Conservation (phyloP, 2,329 filamentous ascomycete genomes). For the Fusarium piperis region DNA sequence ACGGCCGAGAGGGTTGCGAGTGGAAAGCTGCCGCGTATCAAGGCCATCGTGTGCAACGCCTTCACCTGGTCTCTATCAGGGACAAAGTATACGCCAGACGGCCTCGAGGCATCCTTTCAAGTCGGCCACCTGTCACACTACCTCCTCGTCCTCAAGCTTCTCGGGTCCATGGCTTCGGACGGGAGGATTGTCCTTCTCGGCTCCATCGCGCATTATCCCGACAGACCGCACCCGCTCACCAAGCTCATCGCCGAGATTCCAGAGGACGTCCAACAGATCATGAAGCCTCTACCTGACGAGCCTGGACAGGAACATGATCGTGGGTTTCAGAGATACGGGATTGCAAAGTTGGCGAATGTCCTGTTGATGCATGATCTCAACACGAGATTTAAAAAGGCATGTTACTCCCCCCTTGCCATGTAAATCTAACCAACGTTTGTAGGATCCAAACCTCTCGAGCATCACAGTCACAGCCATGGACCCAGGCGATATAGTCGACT, state of each 20-base stretch:
- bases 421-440: background rate
- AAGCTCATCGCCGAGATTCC: slow-evolving; percentile 24
- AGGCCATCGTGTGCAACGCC: slow-evolving; percentile 35
- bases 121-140: slow-evolving; percentile 33
- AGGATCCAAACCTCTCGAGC: slow-evolving; percentile 27
- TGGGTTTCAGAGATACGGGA: slow-evolving; percentile 38
- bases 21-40: slow-evolving; percentile 19
- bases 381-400: slow-evolving; percentile 18
- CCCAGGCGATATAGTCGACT: slow-evolving; percentile 36
- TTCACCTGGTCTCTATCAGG: slow-evolving; percentile 25
- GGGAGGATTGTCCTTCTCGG: slow-evolving; percentile 29
- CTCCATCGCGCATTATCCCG: slow-evolving; percentile 22
- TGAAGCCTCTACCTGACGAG: slow-evolving; percentile 4
- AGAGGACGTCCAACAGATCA: background rate
- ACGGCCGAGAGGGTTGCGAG: background rate
- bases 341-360: slow-evolving; percentile 35
- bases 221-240: slow-evolving; percentile 20
- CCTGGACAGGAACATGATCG: slow-evolving; percentile 26
- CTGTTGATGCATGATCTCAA: slow-evolving; percentile 42
- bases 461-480: slow-evolving; percentile 38
- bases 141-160: slow-evolving; percentile 33
- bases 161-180: slow-evolving; percentile 21
- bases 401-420: background rate
- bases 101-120: slow-evolving; percentile 30
- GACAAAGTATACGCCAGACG: slow-evolving; percentile 21